A percentile compares a stretch with the other conserved stretches of the same genome.
Evolutionary conservation across 2,329 filamentous ascomycete species (phyloP).

Genomic region (Sarocladium brachiariae): DNA sequence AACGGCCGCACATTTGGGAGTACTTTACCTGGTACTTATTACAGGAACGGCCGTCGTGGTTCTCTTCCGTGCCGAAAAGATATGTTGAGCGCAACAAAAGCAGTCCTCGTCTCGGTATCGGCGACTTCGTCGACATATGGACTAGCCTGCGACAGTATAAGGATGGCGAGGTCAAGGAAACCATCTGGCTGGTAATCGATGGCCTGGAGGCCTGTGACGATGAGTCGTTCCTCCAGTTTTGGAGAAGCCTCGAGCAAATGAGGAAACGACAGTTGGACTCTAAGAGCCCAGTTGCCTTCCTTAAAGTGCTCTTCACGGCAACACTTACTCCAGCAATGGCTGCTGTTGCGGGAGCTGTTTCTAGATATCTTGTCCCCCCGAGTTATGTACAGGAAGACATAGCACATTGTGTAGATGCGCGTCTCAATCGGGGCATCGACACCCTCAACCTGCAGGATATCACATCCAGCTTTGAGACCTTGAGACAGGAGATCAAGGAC

Average conservation of each 20-base stretch:
- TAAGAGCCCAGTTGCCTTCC: not conserved
- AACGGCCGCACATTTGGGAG: constrained; percentile 15
- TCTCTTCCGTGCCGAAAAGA: constrained; percentile 11
- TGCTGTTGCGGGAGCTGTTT: not conserved
- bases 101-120: constrained; percentile 9
- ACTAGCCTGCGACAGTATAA: not conserved
- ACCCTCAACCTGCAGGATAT: not conserved
- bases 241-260: not conserved
- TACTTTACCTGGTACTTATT: constrained; percentile 17
- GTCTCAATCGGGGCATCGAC: not conserved
- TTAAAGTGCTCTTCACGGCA: constrained; percentile 2
- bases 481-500: not conserved
- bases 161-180: not conserved
- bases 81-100: constrained; percentile 10
- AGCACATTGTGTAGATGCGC: not conserved
- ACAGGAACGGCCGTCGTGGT: constrained; percentile 13
- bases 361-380: not conserved
- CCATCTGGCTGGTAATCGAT: constrained; percentile 18
- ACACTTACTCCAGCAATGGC: not conserved
- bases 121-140: constrained; percentile 16
- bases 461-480: not conserved
- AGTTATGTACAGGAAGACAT: not conserved
- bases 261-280: not conserved
- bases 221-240: not conserved
- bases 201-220: constrained; percentile 16